These are phyloP conservation scores for slime mould (Dictyostelium discoideum) DNA, from an alignment of 78 protist genomes.

Conservation along the genomic window DNA sequence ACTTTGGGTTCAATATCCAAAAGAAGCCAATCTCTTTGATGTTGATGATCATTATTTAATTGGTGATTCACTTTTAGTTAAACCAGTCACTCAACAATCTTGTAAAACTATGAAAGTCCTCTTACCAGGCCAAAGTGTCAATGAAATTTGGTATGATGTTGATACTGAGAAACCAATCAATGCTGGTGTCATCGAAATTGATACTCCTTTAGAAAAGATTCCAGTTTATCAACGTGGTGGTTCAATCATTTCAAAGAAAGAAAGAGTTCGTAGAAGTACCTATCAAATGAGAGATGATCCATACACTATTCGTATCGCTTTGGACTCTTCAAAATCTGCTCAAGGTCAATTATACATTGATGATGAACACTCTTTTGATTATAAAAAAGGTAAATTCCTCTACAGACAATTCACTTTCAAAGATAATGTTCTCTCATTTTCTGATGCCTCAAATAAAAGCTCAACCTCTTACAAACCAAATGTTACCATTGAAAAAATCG, in stretches of 20 bases:
- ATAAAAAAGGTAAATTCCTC: conserved; percentile 67
- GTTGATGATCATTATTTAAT: background rate
- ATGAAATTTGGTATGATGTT: conserved; percentile 57
- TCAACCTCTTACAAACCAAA: background rate
- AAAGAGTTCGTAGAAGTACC: conserved; percentile 90
- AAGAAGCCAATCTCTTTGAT: conserved; percentile 46
- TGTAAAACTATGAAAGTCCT: conserved; percentile 16
- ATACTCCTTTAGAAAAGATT: conserved; percentile 85
- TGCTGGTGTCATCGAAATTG: conserved; percentile 41
- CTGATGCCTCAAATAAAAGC: background rate
- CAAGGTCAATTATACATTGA: conserved; percentile 91
- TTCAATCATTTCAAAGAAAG: conserved; percentile 87
- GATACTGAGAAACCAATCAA: conserved; percentile 26
- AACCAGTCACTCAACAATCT: conserved; percentile 66
- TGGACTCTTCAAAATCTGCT: conserved; percentile 68
- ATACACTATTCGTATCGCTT: conserved; percentile 90
- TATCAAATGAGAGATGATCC: conserved; percentile 92
- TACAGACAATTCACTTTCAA: conserved; percentile 46
- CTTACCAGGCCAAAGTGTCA: conserved; percentile 45
- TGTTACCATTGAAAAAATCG: conserved; percentile 68
- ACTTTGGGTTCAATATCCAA: conserved; percentile 87
- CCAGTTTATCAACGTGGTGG: conserved; percentile 96
- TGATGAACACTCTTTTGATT: conserved; percentile 83
- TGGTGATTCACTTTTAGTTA: conserved; percentile 51
- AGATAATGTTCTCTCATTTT: conserved; percentile 23